Evolutionary conservation across 495 filamentous ascomycete species (phyloP).

Genomic region (Hyaloscypha finlandica): DNA sequence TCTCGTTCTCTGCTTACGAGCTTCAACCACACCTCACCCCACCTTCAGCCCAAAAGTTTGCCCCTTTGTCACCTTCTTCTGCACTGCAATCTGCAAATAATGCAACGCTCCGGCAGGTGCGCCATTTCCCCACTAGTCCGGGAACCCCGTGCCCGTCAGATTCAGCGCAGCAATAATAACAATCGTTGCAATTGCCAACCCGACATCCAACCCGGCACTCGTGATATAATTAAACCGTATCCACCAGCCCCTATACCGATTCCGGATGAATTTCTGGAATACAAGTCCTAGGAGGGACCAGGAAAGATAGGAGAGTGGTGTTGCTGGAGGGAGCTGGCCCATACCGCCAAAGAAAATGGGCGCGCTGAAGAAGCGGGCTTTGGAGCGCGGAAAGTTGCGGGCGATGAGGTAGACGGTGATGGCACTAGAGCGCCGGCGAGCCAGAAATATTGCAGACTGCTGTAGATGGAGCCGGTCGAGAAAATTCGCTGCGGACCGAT

Average conservation of each 20-base stretch:
- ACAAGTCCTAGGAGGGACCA: conserved; percentile 47
- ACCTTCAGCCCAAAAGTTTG: conserved; percentile 16
- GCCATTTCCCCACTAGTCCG: conserved; percentile 18
- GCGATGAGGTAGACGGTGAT: conserved; percentile 56
- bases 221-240: conserved; percentile 72
- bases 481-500: conserved; percentile 67
- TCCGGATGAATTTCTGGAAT: conserved; percentile 62
- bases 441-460: conserved; percentile 63
- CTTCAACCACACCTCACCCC: conserved; percentile 7
- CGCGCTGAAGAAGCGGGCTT: conserved; percentile 48
- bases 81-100: conserved; percentile 13
- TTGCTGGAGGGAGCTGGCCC: conserved; percentile 64
- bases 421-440: conserved; percentile 54
- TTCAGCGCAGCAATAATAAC: conserved; percentile 49
- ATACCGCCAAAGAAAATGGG: conserved; percentile 71
- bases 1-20: background rate
- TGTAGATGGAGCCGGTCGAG: conserved; percentile 65
- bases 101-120: conserved; percentile 13
- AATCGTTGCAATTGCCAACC: conserved; percentile 46
- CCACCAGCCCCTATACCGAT: conserved; percentile 65
- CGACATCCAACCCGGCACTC: conserved; percentile 62
- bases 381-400: conserved; percentile 48
- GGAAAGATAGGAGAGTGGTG: conserved; percentile 64
- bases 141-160: conserved; percentile 5
- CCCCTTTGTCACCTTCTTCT: conserved; percentile 15